A percentile compares a stretch with the other conserved stretches of the same genome.
phyloP scores from a whole-genome alignment of 768 basidiomycete genomes.

The Ramaria sp. region DNA sequence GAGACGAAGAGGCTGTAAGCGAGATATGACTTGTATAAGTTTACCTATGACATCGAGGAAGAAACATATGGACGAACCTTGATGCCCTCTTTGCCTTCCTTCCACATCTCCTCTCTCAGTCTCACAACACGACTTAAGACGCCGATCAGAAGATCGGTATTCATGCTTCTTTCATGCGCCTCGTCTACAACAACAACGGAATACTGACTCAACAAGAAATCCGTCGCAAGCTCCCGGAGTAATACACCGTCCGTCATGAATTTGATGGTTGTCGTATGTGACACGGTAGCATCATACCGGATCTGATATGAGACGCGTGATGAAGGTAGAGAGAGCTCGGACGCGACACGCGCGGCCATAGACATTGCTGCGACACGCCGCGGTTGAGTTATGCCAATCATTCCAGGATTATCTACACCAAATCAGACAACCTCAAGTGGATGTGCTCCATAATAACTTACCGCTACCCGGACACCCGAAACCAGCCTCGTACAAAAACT shows the following conservation, averaged over 20 bases:
- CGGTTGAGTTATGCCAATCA: constrained; percentile 97
- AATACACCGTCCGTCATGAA: constrained; percentile 99
- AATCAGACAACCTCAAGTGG: not conserved
- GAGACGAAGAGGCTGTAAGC: constrained; percentile 65
- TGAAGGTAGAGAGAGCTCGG: constrained; percentile 77
- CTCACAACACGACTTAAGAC: constrained; percentile 90
- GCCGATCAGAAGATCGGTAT: constrained; percentile 95
- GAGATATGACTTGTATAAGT: not conserved
- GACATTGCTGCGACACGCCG: constrained; percentile 96
- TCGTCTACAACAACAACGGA: constrained; percentile 95
- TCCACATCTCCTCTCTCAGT: constrained; percentile 85
- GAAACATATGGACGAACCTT: constrained; percentile 39
- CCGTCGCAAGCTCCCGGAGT: constrained; percentile 80
- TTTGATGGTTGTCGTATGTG: constrained; percentile 84
- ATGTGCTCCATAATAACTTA: constrained; percentile 24
- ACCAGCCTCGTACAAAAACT: constrained; percentile 96
- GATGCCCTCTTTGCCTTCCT: constrained; percentile 52
- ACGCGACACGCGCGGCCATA: constrained; percentile 86
- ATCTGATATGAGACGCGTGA: constrained; percentile 92
- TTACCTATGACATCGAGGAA: not conserved
- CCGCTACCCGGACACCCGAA: constrained; percentile 80
- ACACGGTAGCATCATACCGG: constrained; percentile 91
- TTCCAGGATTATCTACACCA: constrained; percentile 80
- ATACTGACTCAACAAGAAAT: constrained; percentile 91
- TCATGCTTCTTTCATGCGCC: constrained; percentile 96